A percentile compares a stretch with the other conserved stretches of the same genome.
Evolutionary conservation across 306 rosid species (phyloP).

Genomic region (Alnus glutinosa): DNA sequence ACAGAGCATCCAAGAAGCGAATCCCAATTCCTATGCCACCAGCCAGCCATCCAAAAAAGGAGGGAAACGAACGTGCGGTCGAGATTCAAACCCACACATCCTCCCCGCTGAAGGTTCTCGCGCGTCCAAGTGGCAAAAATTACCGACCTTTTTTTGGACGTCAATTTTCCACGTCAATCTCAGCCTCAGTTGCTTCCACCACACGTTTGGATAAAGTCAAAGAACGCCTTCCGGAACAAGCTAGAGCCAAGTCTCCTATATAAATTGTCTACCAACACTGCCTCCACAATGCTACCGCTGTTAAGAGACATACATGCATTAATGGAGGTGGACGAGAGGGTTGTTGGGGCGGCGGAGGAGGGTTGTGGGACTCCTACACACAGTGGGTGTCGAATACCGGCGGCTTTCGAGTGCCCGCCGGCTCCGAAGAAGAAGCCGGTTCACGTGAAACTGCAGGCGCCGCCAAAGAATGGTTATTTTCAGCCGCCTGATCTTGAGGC

Average conservation of each 20-base stretch:
- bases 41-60: neutral
- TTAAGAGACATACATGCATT: neutral
- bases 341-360: slow-evolving; percentile 28
- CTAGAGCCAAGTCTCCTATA: neutral
- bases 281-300: neutral
- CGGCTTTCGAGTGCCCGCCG: slow-evolving; percentile 32
- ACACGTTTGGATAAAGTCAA: slow-evolving; percentile 13
- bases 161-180: neutral
- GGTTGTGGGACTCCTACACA: slow-evolving; percentile 47
- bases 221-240: slow-evolving; percentile 25
- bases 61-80: slow-evolving; percentile 17
- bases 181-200: neutral
- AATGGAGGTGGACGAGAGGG: neutral
- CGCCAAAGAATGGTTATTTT: slow-evolving; percentile 44
- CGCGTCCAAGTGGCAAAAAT: neutral
- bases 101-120: neutral
- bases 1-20: neutral
- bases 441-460: slow-evolving; percentile 15
- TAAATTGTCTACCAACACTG: neutral
- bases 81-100: slow-evolving; percentile 1
- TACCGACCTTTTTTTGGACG: neutral
- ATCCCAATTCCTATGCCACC: neutral
- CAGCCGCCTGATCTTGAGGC: slow-evolving; percentile 50
- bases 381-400: slow-evolving; percentile 29
- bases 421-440: slow-evolving; percentile 49